Evolutionary conservation across 1,284 basidiomycete genomes (phyloP).

Genomic region (Rhodotorula sp.): DNA sequence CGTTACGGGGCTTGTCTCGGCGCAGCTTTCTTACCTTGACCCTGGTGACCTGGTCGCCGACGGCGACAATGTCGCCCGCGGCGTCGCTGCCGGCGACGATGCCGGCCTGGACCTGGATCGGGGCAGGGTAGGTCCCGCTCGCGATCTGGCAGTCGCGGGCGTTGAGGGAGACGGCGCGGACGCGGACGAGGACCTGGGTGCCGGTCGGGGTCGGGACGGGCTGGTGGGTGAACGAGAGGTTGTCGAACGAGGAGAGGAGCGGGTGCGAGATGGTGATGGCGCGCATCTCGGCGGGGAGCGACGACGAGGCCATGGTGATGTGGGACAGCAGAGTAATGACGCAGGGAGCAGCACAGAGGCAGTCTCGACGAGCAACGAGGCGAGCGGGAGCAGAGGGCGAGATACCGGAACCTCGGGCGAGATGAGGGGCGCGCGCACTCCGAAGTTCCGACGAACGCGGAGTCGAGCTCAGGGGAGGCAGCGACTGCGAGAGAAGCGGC

Average conservation of each 20-base stretch:
- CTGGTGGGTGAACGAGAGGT: slow-evolving; percentile 13
- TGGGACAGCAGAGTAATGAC: not conserved
- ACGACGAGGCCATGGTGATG: not conserved
- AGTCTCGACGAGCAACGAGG: not conserved
- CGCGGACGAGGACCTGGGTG: slow-evolving; percentile 40
- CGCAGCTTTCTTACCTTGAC: slow-evolving; percentile 42
- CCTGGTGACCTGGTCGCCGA: slow-evolving; percentile 48
- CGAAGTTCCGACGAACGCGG: not conserved
- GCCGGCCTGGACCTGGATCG: slow-evolving; percentile 43
- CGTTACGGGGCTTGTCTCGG: no score
- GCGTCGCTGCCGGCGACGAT: slow-evolving; percentile 54
- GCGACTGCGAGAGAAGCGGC: no score
- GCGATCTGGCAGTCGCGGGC: slow-evolving; percentile 50
- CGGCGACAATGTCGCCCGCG: slow-evolving; percentile 50
- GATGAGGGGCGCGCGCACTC: not conserved
- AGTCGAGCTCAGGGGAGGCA: no score
- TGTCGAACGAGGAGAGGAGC: slow-evolving; percentile 11
- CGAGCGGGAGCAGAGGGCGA: not conserved
- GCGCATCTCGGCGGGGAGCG: slow-evolving; percentile 5
- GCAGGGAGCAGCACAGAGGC: not conserved
- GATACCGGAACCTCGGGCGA: no score
- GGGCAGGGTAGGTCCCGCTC: slow-evolving; percentile 48
- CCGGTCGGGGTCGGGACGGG: slow-evolving; percentile 1
- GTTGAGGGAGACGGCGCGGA: slow-evolving; percentile 51
- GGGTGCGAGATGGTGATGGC: slow-evolving; percentile 27